Percentiles rank a stretch among this genome's conserved stretches.
Conservation (phyloP, 352 stramenopile genomes). For the Globisporangium echinulatum region DNA sequence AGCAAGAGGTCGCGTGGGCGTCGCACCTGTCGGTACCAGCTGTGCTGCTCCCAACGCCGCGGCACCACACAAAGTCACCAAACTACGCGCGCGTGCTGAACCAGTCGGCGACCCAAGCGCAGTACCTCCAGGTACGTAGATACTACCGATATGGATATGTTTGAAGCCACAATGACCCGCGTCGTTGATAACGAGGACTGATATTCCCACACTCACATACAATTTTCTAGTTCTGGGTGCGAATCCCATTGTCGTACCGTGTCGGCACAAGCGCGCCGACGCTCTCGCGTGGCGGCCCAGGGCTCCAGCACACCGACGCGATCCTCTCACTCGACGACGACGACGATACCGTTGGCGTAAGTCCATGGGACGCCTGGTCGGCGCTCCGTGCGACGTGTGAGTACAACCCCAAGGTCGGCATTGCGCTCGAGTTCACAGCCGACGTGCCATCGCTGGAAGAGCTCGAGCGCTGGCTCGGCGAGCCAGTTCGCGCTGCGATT, state of each 20-base stretch:
- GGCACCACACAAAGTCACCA: conserved; percentile 29
- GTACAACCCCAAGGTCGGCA: conserved; percentile 70
- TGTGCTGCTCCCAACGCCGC: conserved; percentile 87
- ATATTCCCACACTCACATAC: not conserved
- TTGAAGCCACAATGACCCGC: no score
- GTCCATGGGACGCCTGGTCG: conserved; percentile 77
- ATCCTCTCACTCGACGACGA: conserved; percentile 16
- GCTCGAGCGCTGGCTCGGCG: conserved; percentile 81
- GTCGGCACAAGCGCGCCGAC: conserved; percentile 13
- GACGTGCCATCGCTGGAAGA: conserved; percentile 61
- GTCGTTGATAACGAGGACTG: not conserved
- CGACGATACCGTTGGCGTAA: conserved; percentile 20
- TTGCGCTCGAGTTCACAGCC: conserved; percentile 82
- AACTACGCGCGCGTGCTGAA: conserved; percentile 88
- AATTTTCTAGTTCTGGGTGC: conserved; percentile 72
- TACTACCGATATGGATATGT: not conserved
- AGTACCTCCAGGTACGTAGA: conserved; percentile 57
- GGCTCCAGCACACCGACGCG: conserved; percentile 19
- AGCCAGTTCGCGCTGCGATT: conserved; percentile 83
- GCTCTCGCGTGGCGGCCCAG: conserved; percentile 18
- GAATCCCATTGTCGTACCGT: conserved; percentile 54
- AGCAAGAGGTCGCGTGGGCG: conserved; percentile 93
- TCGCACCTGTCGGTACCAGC: conserved; percentile 93
- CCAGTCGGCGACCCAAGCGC: conserved; percentile 61
- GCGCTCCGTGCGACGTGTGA: conserved; percentile 76